A percentile compares a stretch with the other conserved stretches of the same genome.
Conservation (phyloP, 2,329 filamentous ascomycete genomes). For the Lasiodiplodia theobromae region DNA sequence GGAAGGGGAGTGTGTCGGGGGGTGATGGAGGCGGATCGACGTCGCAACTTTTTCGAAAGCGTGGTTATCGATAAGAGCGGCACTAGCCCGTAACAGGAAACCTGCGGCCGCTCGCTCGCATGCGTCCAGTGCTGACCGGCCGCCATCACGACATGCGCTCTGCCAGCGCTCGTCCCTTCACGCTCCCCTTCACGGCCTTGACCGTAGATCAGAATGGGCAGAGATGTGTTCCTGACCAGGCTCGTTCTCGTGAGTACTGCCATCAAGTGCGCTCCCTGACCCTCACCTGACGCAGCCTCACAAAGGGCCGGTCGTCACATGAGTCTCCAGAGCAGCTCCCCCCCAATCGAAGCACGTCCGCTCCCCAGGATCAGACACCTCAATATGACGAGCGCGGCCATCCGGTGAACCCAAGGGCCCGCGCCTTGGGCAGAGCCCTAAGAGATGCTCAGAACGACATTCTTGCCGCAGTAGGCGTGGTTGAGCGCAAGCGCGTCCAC, state of each 20-base stretch:
- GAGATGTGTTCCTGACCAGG: constrained; percentile 31
- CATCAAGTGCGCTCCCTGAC: neutral
- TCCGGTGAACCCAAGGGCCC: constrained; percentile 51
- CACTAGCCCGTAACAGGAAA: constrained; percentile 1
- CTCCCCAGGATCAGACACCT: constrained; percentile 22
- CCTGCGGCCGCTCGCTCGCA: constrained; percentile 7
- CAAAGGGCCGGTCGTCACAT: constrained; percentile 51
- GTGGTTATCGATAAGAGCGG: constrained; percentile 1
- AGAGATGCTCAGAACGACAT: constrained; percentile 57
- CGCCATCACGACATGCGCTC: constrained; percentile 1
- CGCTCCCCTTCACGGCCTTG: neutral
- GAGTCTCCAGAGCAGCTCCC: constrained; percentile 40
- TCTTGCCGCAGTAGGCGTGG: constrained; percentile 55
- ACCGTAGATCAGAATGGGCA: constrained; percentile 18
- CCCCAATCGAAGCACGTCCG: neutral
- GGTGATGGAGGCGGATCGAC: neutral
- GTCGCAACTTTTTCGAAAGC: constrained; percentile 27
- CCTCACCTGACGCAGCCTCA: neutral
- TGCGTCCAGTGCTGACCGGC: neutral
- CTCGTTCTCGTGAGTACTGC: constrained; percentile 29
- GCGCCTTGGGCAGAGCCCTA: constrained; percentile 48
- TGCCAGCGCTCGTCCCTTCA: neutral
- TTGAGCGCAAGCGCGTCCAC: constrained; percentile 46
- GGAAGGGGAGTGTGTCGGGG: neutral
- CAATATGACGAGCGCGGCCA: constrained; percentile 55